Evolutionary conservation across 2,329 filamentous ascomycete species (phyloP), one percentile per base, ranked within the genome.

Genomic region (Sclerotinia subarctica): DNA sequence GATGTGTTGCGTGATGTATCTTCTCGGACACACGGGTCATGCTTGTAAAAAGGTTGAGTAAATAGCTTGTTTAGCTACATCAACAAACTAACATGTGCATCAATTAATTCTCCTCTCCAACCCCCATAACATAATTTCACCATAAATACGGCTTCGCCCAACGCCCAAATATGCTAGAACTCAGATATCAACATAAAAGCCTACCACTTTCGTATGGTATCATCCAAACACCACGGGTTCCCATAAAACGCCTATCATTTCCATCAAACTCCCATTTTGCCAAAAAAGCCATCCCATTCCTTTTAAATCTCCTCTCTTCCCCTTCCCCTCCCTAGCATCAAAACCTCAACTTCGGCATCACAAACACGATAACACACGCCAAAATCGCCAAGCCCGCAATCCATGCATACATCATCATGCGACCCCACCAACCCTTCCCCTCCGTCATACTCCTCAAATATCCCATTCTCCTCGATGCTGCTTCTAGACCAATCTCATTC

Each of bases 271-370:
- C 13, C n/a, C 8, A 21, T 58, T 42, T 56, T 46, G 2, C 51
- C 17, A 21, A 17, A 65, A 52, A 63, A 32, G 21, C 60, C 49
- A 38, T 5, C 17, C 35, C 13, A 35, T 46, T 57, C 29, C 59
- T 44, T 21, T 38, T 19, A 10, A 26, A 13, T 5, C 51, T 24
- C 13, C 47, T 29, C 3, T 35, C 29, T 35, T 29, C 44, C 17
- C 29, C 17, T 42, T 8, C 2, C 13, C 17, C 10, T 15, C 26
- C 42, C 38, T 19, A 52, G 52, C 29, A 49, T 69, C 69, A 97
- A 76, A 97, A 95, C 75, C 94, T 85, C 77, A 97, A 79, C 82
- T 97, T 98, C 0, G 94, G 94, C 77, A 93, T 81, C 63, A 94
- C 84, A 81, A 94, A 94, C 17, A 97, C 94, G 72, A 97, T 79